These are phyloP conservation scores for Neurospora terricola DNA, from an alignment of 495 filamentous ascomycete genomes.

Conservation along the genomic window DNA sequence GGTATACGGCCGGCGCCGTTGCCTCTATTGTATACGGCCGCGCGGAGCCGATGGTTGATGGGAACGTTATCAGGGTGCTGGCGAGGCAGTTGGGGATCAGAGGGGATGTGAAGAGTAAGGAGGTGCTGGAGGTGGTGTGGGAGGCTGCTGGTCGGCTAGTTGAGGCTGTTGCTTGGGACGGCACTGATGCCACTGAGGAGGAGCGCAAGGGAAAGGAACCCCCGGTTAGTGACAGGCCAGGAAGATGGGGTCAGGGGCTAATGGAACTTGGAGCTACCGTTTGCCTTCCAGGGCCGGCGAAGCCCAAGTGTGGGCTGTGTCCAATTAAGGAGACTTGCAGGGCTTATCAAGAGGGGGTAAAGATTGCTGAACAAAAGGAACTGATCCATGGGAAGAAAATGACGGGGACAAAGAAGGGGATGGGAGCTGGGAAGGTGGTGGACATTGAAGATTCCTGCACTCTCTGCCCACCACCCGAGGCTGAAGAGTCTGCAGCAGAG, in stretches of 20 bases:
- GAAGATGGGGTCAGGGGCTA: conserved; percentile 36
- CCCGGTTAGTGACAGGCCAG: conserved; percentile 25
- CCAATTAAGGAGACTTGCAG: conserved; percentile 33
- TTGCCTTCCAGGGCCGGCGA: conserved; percentile 24
- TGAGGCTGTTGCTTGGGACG: conserved; percentile 23
- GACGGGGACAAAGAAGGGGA: no score
- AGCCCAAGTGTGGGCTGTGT: conserved; percentile 32
- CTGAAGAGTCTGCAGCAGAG: conserved; percentile 3
- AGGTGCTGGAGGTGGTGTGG: conserved; percentile 30
- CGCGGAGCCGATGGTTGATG: conserved; percentile 36
- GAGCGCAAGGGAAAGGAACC: neutral
- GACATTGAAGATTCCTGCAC: conserved; percentile 36
- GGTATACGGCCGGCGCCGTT: conserved; percentile 40
- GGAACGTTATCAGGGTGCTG: conserved; percentile 37
- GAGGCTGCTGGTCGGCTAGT: conserved; percentile 31
- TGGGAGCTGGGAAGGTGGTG: neutral
- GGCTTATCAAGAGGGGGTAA: conserved; percentile 29
- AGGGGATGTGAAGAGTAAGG: conserved; percentile 33
- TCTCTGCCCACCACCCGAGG: conserved; percentile 27
- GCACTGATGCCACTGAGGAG: neutral
- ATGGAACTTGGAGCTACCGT: conserved; percentile 42
- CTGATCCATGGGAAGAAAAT: neutral
- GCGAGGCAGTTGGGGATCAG: conserved; percentile 32
- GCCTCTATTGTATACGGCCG: conserved; percentile 35
- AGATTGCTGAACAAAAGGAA: conserved; percentile 13